phyloP scores from a whole-genome alignment of 2,329 filamentous ascomycete genomes.

The Colletotrichum sp. region DNA sequence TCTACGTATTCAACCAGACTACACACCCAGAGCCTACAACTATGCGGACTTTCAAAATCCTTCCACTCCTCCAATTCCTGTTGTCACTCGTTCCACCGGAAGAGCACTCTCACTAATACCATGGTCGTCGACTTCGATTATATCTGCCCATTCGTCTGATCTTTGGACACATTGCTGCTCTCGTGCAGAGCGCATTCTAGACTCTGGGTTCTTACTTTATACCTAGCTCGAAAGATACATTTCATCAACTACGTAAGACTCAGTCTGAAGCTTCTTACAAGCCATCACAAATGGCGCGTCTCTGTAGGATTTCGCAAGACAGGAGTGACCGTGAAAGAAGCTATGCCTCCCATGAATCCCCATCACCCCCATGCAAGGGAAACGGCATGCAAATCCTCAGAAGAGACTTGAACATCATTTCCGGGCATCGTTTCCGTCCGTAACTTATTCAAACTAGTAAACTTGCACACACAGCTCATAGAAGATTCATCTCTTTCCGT shows the following conservation, averaged over 20 bases:
- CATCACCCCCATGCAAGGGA: fast-evolving
- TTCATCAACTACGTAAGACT: background rate
- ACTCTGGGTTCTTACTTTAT: too few relatives aligned
- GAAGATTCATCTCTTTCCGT: too few relatives aligned
- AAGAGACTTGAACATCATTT: background rate
- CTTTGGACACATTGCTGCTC: too few relatives aligned
- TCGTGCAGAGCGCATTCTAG: too few relatives aligned
- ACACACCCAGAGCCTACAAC: background rate
- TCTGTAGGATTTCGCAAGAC: fast-evolving
- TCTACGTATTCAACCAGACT: background rate
- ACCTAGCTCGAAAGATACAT: background rate
- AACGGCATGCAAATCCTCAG: background rate
- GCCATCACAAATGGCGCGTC: background rate
- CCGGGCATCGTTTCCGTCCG: fast-evolving
- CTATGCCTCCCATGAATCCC: fast-evolving
- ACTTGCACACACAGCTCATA: too few relatives aligned
- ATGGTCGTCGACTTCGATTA: too few relatives aligned
- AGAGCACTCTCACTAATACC: too few relatives aligned
- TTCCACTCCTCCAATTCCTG: background rate
- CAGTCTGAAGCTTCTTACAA: background rate
- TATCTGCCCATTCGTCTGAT: too few relatives aligned
- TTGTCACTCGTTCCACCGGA: fast-evolving
- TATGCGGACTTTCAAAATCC: background rate
- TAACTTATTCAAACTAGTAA: background rate
- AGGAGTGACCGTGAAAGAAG: background rate